phyloP scores from a whole-genome alignment of 2,329 filamentous ascomycete genomes.

The Taxawa tesnikishii region DNA sequence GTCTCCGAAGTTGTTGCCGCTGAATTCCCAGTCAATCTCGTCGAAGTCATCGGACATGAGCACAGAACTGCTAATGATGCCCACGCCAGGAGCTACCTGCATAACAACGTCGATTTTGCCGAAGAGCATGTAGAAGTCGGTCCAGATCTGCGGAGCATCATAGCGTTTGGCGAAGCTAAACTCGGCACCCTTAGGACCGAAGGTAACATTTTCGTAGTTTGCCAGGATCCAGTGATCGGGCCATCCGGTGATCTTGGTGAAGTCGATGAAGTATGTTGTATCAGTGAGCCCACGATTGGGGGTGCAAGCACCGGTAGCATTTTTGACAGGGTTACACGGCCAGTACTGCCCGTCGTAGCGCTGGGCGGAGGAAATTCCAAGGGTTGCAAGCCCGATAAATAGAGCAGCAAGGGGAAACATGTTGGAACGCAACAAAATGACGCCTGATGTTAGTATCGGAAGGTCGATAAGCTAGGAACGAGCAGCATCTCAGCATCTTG shows the following conservation, averaged over 20 bases:
- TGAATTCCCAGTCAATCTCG: constrained; percentile 41
- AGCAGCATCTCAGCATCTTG: no score
- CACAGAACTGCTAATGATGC: constrained; percentile 38
- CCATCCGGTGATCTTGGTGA: constrained; percentile 10
- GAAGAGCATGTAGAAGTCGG: constrained; percentile 40
- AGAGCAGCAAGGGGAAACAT: no score
- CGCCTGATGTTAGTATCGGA: no score
- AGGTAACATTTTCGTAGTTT: constrained; percentile 25
- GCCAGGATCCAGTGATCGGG: constrained; percentile 12
- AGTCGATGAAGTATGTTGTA: constrained; percentile 11
- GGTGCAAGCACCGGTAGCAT: constrained; percentile 9
- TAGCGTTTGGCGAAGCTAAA: constrained; percentile 36
- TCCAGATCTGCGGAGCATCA: constrained; percentile 35
- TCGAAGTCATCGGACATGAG: constrained; percentile 39
- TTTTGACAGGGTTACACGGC: constrained; percentile 11
- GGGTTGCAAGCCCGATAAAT: no score
- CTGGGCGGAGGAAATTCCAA: no score
- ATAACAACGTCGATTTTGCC: constrained; percentile 37
- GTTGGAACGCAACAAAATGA: no score
- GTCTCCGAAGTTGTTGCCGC: constrained; percentile 21
- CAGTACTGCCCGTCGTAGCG: no score
- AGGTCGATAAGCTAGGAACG: no score
- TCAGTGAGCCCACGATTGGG: constrained; percentile 9
- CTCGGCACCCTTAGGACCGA: constrained; percentile 31
- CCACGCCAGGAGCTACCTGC: constrained; percentile 34